Conservation (phyloP, 441 rosid species). For the Pelargonium fulgidum region DNA sequence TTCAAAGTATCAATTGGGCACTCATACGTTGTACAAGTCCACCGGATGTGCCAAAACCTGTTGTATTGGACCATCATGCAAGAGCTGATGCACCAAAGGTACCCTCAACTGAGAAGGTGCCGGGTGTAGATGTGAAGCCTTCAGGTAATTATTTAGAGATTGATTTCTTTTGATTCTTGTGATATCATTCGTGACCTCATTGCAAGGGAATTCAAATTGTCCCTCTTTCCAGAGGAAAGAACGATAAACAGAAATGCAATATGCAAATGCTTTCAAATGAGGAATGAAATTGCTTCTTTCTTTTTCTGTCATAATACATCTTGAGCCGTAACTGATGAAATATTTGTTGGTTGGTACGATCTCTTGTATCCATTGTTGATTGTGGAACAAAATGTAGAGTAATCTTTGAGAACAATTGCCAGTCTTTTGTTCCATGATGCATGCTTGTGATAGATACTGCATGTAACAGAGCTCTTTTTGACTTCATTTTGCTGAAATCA, state of each 20-base stretch:
- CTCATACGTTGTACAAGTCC: constrained; percentile 93
- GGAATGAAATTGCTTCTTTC: constrained; percentile 20
- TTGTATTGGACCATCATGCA: constrained; percentile 52
- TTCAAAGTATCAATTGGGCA: constrained; percentile 97
- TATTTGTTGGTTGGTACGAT: too few relatives aligned
- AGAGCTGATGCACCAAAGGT: constrained; percentile 29
- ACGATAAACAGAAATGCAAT: constrained; percentile 17
- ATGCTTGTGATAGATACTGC: too few relatives aligned
- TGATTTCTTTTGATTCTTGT: constrained; percentile 74
- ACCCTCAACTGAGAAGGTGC: constrained; percentile 26
- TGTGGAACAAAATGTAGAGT: too few relatives aligned
- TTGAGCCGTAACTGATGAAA: background rate
- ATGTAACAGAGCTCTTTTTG: too few relatives aligned
- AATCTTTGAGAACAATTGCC: too few relatives aligned
- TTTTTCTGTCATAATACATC: background rate
- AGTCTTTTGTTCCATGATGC: too few relatives aligned
- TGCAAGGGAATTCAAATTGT: constrained; percentile 17
- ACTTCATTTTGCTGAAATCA: too few relatives aligned
- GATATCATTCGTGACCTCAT: constrained; percentile 18
- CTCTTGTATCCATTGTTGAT: too few relatives aligned
- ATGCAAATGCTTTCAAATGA: constrained; percentile 22
- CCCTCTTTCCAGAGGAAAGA: background rate
- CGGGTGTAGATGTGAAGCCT: constrained; percentile 53
- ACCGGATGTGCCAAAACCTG: constrained; percentile 82
- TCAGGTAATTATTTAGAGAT: constrained; percentile 84